phyloP scores from a whole-genome alignment of 2,329 filamentous ascomycete species.

The Onygenales sp. region DNA sequence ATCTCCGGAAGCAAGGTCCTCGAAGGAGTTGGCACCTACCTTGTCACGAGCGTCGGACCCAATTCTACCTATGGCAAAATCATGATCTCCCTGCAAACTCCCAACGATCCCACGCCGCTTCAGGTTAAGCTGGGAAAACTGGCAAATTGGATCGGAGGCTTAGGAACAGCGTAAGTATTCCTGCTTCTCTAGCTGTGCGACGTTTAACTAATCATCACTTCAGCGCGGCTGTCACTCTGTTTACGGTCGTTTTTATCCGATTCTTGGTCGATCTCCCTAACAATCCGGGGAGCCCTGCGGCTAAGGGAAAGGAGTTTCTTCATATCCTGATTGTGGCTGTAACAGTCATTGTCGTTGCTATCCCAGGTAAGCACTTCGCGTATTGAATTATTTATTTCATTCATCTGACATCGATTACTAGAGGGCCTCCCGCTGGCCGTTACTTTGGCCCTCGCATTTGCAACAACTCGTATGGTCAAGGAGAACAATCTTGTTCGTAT shows the following conservation, averaged over 20 bases:
- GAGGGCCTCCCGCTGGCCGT: conserved; percentile 69
- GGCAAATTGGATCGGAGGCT: conserved; percentile 67
- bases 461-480: conserved; percentile 65
- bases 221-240: conserved; percentile 62
- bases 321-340: conserved; percentile 70
- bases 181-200: neutral
- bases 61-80: conserved; percentile 69
- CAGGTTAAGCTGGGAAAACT: conserved; percentile 67
- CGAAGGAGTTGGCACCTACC: conserved; percentile 65
- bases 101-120: conserved; percentile 65
- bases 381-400: neutral
- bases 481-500: conserved; percentile 71
- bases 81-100: conserved; percentile 62
- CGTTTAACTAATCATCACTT: conserved; percentile 7
- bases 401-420: conserved; percentile 8
- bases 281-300: conserved; percentile 47
- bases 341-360: conserved; percentile 70
- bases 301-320: conserved; percentile 70
- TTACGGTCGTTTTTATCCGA: conserved; percentile 76
- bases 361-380: conserved; percentile 40
- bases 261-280: conserved; percentile 61
- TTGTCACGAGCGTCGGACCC: conserved; percentile 63
- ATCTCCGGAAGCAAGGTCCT: conserved; percentile 74
- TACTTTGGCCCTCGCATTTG: conserved; percentile 67
- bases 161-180: conserved; percentile 52